Evolutionary conservation across 2,329 filamentous ascomycete genomes (phyloP).

Genomic region (Pezicula radicicola): DNA sequence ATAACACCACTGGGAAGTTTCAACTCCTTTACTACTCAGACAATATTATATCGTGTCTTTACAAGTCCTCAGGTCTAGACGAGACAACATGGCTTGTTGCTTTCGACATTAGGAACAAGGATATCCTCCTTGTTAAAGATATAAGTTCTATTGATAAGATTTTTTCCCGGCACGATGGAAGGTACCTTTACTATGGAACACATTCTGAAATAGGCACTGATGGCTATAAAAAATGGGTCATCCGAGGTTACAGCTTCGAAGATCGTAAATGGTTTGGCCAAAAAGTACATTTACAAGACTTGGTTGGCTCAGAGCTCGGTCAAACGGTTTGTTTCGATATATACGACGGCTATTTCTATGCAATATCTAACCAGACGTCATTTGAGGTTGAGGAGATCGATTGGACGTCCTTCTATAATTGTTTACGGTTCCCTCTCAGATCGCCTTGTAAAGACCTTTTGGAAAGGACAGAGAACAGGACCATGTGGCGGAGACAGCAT

Average conservation of each 20-base stretch:
- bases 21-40: conserved; percentile 54
- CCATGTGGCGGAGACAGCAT: conserved; percentile 64
- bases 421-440: conserved; percentile 57
- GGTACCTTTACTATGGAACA: conserved; percentile 65
- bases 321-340: conserved; percentile 71
- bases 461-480: conserved; percentile 40
- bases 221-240: conserved; percentile 59
- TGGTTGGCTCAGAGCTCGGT: conserved; percentile 64
- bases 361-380: conserved; percentile 62
- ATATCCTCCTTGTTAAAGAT: conserved; percentile 37
- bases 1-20: conserved; percentile 41
- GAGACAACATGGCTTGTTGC: conserved; percentile 51
- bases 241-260: conserved; percentile 50
- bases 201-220: conserved; percentile 51
- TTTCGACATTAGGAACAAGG: conserved; percentile 37
- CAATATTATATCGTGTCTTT: conserved; percentile 55
- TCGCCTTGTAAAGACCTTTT: conserved; percentile 35
- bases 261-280: conserved; percentile 36
- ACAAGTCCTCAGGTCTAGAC: conserved; percentile 37
- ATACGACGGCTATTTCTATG: conserved; percentile 63
- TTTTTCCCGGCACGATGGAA: conserved; percentile 63
- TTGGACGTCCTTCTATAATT: conserved; percentile 69
- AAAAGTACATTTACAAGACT: conserved; percentile 50
- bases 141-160: conserved; percentile 50
- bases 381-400: conserved; percentile 61